phyloP scores from a whole-genome alignment of 345 rosid genomes.

The Gossypium herbaceum region DNA sequence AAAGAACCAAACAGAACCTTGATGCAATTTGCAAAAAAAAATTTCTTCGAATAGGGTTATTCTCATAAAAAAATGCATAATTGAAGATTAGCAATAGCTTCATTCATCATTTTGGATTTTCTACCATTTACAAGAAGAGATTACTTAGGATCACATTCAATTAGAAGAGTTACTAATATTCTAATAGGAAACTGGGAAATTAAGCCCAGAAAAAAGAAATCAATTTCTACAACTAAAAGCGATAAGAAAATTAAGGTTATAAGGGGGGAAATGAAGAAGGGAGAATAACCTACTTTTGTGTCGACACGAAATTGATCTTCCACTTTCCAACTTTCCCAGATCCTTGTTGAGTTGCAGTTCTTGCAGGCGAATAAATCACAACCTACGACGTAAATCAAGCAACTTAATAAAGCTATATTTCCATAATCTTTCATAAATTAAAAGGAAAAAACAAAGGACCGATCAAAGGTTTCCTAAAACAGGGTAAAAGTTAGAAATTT shows the following conservation, averaged over 20 bases:
- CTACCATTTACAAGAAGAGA: neutral
- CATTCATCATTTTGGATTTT: neutral
- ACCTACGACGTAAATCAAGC: conserved; percentile 42
- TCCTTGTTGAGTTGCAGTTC: conserved; percentile 95
- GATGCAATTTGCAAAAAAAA: neutral
- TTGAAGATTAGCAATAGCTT: neutral
- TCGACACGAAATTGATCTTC: conserved; percentile 90
- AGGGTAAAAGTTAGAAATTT: conserved; percentile 5
- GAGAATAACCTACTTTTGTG: conserved; percentile 56
- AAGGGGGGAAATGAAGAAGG: neutral
- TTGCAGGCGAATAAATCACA: conserved; percentile 85
- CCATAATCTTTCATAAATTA: neutral
- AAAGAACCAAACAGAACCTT: neutral
- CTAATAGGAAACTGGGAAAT: neutral
- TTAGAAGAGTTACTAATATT: neutral
- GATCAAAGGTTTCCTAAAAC: neutral
- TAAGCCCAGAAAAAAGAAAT: neutral
- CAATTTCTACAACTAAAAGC: neutral
- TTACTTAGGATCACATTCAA: neutral
- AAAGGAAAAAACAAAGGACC: neutral
- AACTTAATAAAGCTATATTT: neutral
- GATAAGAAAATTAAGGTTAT: neutral
- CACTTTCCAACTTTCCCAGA: conserved; percentile 92
- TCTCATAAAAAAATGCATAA: neutral
- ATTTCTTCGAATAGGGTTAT: neutral